Conservation (phyloP, 768 basidiomycete genomes). For the Mrakia gelida region DNA sequence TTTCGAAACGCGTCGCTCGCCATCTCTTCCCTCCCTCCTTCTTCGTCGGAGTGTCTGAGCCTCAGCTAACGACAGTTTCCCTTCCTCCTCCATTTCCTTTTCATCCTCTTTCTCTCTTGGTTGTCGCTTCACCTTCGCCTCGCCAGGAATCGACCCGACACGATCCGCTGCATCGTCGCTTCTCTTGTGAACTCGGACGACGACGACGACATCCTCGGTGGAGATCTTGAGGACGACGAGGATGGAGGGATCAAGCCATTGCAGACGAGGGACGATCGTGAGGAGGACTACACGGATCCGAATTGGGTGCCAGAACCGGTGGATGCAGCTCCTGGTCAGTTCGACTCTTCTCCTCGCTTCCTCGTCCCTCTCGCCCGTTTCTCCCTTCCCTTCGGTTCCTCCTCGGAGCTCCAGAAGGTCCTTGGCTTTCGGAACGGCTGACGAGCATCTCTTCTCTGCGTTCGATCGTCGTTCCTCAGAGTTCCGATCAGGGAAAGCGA, state of each 20-base stretch:
- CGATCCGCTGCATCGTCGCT: constrained; percentile 87
- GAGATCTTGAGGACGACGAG: constrained; percentile 78
- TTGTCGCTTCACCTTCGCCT: background rate
- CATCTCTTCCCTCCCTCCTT: no score
- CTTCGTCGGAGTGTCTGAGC: no score
- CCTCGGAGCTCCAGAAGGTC: no score
- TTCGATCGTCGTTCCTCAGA: constrained; percentile 50
- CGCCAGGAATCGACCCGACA: constrained; percentile 75
- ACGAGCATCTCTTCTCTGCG: background rate
- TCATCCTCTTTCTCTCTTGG: background rate
- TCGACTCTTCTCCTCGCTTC: background rate
- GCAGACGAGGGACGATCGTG: constrained; percentile 60
- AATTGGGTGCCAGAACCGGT: constrained; percentile 95
- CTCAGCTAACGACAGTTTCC: background rate
- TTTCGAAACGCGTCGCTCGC: background rate
- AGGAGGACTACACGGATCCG: constrained; percentile 81
- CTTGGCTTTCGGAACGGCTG: no score
- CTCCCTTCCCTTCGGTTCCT: background rate
- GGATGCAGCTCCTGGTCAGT: constrained; percentile 86
- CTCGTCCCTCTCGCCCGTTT: background rate
- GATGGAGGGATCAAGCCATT: constrained; percentile 56
- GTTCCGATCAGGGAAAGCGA: constrained; percentile 83
- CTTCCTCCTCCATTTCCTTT: background rate
- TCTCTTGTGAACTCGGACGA: constrained; percentile 70
- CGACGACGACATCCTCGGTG: constrained; percentile 54